Conservation (phyloP, 163 green algal species). For the Scenedesmus sp. region DNA sequence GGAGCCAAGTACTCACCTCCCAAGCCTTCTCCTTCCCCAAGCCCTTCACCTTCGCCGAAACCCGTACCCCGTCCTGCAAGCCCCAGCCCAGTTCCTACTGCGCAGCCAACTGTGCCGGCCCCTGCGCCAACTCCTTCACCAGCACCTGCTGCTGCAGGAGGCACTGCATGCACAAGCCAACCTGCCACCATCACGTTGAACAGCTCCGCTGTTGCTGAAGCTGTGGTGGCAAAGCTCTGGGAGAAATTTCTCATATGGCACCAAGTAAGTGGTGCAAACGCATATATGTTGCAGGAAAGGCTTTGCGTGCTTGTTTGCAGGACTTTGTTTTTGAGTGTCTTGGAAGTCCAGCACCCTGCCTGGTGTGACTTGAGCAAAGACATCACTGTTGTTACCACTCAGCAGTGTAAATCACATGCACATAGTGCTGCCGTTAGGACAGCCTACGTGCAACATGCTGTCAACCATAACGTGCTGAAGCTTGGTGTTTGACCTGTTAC, state of each 20-base stretch:
- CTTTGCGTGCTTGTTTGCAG: neutral
- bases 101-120: neutral
- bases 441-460: neutral
- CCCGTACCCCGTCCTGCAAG: neutral
- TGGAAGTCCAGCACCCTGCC: no score
- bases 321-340: no score
- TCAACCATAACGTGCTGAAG: neutral
- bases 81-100: neutral
- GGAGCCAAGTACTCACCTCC: neutral
- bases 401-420: neutral
- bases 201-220: neutral
- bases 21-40: neutral
- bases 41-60: neutral
- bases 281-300: neutral
- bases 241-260: neutral
- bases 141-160: neutral
- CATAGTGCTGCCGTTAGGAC: no score
- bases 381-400: no score
- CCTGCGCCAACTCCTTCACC: neutral
- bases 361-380: no score
- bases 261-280: neutral
- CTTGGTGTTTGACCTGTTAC: neutral
- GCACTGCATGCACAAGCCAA: neutral
- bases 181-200: neutral
- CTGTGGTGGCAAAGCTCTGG: neutral